Conservation (phyloP, 2,329 filamentous ascomycete species). For the Orbilia brochopaga region DNA sequence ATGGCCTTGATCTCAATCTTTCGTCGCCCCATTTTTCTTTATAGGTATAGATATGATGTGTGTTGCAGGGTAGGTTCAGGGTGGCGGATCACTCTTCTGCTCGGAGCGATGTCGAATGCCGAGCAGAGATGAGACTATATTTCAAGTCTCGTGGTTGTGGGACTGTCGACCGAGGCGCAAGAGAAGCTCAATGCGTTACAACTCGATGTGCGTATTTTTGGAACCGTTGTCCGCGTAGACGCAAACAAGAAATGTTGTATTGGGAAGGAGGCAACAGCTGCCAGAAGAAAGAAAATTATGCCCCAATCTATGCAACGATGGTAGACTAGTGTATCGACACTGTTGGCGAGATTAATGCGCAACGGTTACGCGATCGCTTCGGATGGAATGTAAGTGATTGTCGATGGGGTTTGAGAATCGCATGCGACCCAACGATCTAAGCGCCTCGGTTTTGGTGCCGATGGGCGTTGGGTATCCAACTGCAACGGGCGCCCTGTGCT, state of each 20-base stretch:
- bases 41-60: not conserved
- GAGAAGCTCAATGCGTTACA: not conserved
- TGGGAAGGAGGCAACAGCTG: not conserved
- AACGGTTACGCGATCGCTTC: too few relatives aligned
- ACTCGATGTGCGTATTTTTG: constrained; percentile 11
- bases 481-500: not conserved
- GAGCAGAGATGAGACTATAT: not conserved
- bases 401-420: not conserved
- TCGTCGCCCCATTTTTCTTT: constrained; percentile 80
- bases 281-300: too few relatives aligned
- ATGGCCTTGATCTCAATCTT: constrained; percentile 99
- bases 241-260: constrained; percentile 11
- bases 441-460: not conserved
- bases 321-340: too few relatives aligned
- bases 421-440: not conserved
- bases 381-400: too few relatives aligned
- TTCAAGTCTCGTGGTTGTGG: not conserved
- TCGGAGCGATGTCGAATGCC: not conserved
- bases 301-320: too few relatives aligned
- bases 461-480: constrained; percentile 1
- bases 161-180: not conserved
- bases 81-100: not conserved
- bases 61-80: not conserved
- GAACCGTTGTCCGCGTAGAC: constrained; percentile 7
- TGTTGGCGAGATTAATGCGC: too few relatives aligned